phyloP scores from a whole-genome alignment of 805 yeast genomes.

The Grigorovia transvaalensis region DNA sequence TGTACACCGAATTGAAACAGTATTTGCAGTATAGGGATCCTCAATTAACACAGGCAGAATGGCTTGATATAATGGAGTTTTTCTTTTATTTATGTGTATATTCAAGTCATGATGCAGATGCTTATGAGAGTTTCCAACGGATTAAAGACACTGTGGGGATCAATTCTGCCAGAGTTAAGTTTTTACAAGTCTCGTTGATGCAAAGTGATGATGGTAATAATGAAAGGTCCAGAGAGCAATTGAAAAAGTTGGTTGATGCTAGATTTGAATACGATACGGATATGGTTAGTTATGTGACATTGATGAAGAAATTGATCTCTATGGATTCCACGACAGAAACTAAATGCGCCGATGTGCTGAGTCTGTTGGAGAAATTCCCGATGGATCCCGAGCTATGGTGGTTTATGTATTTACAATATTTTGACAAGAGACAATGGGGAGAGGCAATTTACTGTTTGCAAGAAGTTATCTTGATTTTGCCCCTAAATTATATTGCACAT shows the following conservation, averaged over 20 bases:
- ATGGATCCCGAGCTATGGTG: conserved; percentile 70
- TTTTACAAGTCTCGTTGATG: conserved; percentile 22
- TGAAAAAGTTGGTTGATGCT: conserved; percentile 39
- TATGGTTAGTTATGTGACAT: conserved; percentile 19
- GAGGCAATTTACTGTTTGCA: conserved; percentile 57
- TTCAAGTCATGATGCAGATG: conserved; percentile 59
- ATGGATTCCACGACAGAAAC: conserved; percentile 8
- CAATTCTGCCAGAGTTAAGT: conserved; percentile 23
- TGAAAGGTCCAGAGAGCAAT: conserved; percentile 17
- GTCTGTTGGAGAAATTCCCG: conserved; percentile 37
- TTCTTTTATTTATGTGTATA: conserved; percentile 56
- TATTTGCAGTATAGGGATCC: conserved; percentile 18
- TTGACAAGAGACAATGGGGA: conserved; percentile 47
- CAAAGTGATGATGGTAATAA: conserved; percentile 13
- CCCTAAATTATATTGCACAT: conserved; percentile 34
- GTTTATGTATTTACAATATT: conserved; percentile 62
- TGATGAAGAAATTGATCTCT: conserved; percentile 22
- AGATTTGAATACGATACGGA: conserved; percentile 43
- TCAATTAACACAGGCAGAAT: conserved; percentile 23
- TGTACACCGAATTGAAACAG: conserved; percentile 32
- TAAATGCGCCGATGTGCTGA: conserved; percentile 8
- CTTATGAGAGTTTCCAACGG: conserved; percentile 53
- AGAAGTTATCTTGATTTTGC: conserved; percentile 59
- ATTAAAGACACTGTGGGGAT: conserved; percentile 60
- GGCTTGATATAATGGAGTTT: conserved; percentile 55